Conservation (phyloP, 2,329 filamentous ascomycete species). For the Didymella pomorum region DNA sequence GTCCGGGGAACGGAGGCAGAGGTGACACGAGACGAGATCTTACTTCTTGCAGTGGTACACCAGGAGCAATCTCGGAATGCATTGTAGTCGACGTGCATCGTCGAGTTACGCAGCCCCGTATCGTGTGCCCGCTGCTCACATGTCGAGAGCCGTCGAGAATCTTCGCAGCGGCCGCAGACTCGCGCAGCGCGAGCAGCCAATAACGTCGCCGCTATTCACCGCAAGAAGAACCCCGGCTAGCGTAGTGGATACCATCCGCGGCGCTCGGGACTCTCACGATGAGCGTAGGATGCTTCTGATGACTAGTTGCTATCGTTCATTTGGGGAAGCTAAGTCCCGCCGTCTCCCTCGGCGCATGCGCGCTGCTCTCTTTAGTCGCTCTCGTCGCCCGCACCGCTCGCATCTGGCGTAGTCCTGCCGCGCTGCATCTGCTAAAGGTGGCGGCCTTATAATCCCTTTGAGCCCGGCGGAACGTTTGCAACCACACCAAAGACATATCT, state of each 20-base stretch:
- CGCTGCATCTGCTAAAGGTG: constrained; percentile 19
- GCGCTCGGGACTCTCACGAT: constrained; percentile 17
- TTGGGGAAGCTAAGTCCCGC: constrained; percentile 39
- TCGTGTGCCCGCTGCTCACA: constrained; percentile 4
- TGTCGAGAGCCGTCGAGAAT: constrained; percentile 14
- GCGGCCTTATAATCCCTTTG: constrained; percentile 28
- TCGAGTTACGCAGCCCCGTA: not conserved
- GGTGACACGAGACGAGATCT: constrained; percentile 8
- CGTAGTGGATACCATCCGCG: not conserved
- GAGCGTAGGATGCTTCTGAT: constrained; percentile 16
- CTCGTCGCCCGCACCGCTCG: constrained; percentile 7
- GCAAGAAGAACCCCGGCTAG: constrained; percentile 12
- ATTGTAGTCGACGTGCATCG: constrained; percentile 8
- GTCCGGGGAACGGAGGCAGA: constrained; percentile 9
- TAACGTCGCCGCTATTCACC: constrained; percentile 3
- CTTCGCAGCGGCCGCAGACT: not conserved
- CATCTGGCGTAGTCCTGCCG: constrained; percentile 19
- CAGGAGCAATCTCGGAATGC: constrained; percentile 2
- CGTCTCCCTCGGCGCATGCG: constrained; percentile 27
- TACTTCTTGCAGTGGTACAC: not conserved
- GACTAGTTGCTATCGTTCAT: constrained; percentile 30
- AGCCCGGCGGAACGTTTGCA: constrained; percentile 30
- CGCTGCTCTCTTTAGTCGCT: constrained; percentile 15
- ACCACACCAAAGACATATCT: constrained; percentile 19
- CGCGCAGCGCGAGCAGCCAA: constrained; percentile 6